These are phyloP conservation scores for Euptelea pleiosperma DNA, from an alignment of 164 flowering plant species.

Conservation along the genomic window DNA sequence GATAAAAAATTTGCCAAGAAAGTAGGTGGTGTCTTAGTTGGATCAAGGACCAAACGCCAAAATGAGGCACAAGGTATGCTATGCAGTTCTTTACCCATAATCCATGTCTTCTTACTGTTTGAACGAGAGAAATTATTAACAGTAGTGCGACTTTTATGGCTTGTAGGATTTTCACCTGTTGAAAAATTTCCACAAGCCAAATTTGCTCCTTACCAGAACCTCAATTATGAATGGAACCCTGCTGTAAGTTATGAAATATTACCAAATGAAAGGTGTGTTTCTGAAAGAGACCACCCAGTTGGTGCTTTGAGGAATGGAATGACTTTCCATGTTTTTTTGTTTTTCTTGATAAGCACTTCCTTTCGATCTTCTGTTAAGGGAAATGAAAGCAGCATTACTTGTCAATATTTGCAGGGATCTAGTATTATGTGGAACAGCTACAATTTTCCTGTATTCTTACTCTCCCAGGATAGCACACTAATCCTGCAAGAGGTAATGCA, in stretches of 20 bases:
- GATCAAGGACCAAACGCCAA: conserved; percentile 34
- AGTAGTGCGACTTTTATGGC: not conserved
- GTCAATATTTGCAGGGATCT: conserved; percentile 64
- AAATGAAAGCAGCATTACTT: not conserved
- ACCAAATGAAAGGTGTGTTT: not conserved
- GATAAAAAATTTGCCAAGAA: conserved; percentile 55
- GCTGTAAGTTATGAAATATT: conserved; percentile 49
- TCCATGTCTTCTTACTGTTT: conserved; percentile 3
- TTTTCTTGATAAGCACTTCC: not conserved
- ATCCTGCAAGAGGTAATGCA: conserved; percentile 57
- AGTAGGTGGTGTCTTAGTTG: conserved; percentile 80
- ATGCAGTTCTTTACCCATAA: not conserved
- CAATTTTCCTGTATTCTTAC: conserved; percentile 81
- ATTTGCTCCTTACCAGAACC: conserved; percentile 67
- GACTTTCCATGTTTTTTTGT: not conserved
- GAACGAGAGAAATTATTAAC: not conserved
- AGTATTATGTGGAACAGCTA: conserved; percentile 74
- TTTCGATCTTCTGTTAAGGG: too few relatives aligned
- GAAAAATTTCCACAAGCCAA: conserved; percentile 77
- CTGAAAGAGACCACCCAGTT: conserved; percentile 2
- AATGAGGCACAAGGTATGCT: conserved; percentile 43
- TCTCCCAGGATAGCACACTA: conserved; percentile 50
- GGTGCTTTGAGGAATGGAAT: not conserved
- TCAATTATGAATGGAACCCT: conserved; percentile 83
- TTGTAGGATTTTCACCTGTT: conserved; percentile 83